Evolutionary conservation across 345 rosid genomes (phyloP), one percentile per base, ranked within the genome.

Genomic region (Ailanthus altissimus): DNA sequence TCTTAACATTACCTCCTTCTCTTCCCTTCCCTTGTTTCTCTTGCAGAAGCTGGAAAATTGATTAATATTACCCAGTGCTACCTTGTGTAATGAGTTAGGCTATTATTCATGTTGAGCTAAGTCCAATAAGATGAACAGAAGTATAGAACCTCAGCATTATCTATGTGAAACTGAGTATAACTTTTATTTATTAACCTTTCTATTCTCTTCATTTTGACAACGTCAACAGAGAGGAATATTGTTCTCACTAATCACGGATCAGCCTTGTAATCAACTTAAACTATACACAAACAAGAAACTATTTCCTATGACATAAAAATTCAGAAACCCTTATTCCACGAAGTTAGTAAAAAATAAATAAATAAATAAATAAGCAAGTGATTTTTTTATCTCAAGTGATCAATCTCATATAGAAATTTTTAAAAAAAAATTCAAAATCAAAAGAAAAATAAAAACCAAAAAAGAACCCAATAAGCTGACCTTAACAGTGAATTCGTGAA

Each of bases 401-500:
- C 47, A 53, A 71, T 0, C 54, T 2, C 18, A 32, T 26, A 9
- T 16, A 18, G n/a, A 10, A 54, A 54, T 1, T 6, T 18, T 18
- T 6, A 16, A n/a, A 5, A 53, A 13, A 28, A 51, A 49, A 64
- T 8, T 7, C n/a, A n/a, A 62, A 36, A 56, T 56, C 59, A 16
- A 26, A 15, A 6, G 4, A 5, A 36, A 5, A 36, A 8, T 5
- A 66, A 8, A 20, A 7, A 18, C 2, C 25, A 20, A 6, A 60
- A 5, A 28, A 65, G 57, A 73, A 64, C 10, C 21, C 23, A 38
- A 25, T 18, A 43, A 71, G 45, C 83, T 5, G 73, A 94, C 97
- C 93, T 94, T 94, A 60, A 93, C 97, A 57, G 92, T 91, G 91
- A 94, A 92, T 71, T 91, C 94, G 56, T 94, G 82, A 23, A 91